These are phyloP conservation scores for Heimioporus sp. DNA, from an alignment of 768 basidiomycete species.

Conservation along the genomic window DNA sequence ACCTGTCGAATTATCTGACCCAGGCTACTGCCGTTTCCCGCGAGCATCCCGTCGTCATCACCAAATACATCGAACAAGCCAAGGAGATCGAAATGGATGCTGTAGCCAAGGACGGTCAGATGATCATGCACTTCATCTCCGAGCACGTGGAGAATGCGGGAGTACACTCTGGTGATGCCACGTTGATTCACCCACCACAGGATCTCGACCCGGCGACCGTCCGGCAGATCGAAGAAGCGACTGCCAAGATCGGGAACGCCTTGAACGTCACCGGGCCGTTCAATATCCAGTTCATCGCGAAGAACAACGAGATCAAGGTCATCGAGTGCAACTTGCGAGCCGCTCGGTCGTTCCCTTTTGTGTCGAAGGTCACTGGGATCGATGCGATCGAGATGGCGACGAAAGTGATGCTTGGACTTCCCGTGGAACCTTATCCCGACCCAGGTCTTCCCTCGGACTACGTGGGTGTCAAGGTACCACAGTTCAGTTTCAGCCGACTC, in stretches of 20 bases:
- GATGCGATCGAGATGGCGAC: constrained; percentile 99
- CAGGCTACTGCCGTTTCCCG: constrained; percentile 96
- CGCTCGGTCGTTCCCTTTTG: constrained; percentile 97
- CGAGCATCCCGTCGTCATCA: constrained; percentile 96
- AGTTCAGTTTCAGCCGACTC: constrained; percentile 96
- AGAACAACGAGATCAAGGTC: constrained; percentile 99
- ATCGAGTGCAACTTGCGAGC: constrained; percentile 99
- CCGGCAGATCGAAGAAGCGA: constrained; percentile 93
- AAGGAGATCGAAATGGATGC: constrained; percentile 99
- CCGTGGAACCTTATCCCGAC: constrained; percentile 89
- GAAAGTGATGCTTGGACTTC: constrained; percentile 93
- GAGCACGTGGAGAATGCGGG: constrained; percentile 99
- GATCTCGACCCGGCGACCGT: constrained; percentile 97
- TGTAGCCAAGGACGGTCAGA: constrained; percentile 93
- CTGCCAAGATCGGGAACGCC: constrained; percentile 95
- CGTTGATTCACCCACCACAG: constrained; percentile 96
- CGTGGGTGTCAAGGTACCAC: constrained; percentile 99
- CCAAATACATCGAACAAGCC: constrained; percentile 98
- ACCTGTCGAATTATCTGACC: constrained; percentile 87
- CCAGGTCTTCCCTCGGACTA: constrained; percentile 86
- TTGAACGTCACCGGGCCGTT: constrained; percentile 97
- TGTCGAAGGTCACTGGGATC: constrained; percentile 96
- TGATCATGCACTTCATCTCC: constrained; percentile 99
- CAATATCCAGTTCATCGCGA: constrained; percentile 99
- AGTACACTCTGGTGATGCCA: constrained; percentile 98